Evolutionary conservation across 495 filamentous ascomycete genomes (phyloP).

Genomic region (Trichoderma asperelloides): DNA sequence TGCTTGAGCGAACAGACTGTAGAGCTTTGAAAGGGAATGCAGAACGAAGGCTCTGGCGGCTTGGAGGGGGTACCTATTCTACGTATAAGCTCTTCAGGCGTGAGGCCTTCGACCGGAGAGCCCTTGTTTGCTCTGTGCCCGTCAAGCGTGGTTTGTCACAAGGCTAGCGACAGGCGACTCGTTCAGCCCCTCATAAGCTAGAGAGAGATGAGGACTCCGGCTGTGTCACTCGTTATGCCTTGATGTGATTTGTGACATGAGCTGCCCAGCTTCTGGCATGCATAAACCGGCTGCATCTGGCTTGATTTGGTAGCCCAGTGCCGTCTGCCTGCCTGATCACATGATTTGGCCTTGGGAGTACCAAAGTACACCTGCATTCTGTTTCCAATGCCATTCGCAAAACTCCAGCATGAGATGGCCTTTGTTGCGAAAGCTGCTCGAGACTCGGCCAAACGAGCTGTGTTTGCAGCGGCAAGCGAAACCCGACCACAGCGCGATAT

Average conservation of each 20-base stretch:
- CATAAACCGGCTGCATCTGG: conserved; percentile 2
- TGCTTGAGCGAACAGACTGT: background rate
- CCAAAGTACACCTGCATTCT: background rate
- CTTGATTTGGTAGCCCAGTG: background rate
- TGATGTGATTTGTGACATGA: background rate
- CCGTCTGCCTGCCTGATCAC: background rate
- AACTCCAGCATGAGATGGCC: background rate
- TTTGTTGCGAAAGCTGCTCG: background rate
- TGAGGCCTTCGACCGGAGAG: background rate
- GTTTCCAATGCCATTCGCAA: background rate
- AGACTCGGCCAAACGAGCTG: background rate
- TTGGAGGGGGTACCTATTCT: background rate
- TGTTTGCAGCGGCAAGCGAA: background rate
- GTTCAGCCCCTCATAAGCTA: background rate
- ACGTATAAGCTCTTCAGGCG: background rate
- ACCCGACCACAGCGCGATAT: background rate
- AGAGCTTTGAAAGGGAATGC: background rate
- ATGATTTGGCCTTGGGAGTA: background rate
- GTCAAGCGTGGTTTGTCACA: background rate
- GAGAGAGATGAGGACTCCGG: background rate
- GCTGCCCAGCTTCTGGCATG: background rate
- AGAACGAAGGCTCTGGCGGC: background rate
- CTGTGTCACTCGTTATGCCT: too few relatives aligned
- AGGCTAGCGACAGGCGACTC: background rate
- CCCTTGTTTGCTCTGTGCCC: background rate